These are phyloP conservation scores for Rhinocladiella similis DNA, from an alignment of 2,329 filamentous ascomycete genomes.

Conservation along the genomic window DNA sequence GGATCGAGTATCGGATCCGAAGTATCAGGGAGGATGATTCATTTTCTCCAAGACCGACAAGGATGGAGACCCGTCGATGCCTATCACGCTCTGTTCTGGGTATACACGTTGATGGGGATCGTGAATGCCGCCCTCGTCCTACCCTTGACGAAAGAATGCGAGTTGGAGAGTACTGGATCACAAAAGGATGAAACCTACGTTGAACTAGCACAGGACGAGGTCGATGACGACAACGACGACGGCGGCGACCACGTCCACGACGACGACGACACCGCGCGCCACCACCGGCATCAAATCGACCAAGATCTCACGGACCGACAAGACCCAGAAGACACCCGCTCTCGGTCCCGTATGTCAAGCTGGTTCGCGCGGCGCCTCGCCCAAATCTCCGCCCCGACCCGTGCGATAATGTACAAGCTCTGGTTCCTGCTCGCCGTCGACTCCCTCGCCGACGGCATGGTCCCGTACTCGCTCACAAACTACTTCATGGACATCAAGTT, in stretches of 20 bases:
- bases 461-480: conserved; percentile 57
- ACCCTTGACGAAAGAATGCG: conserved; percentile 53
- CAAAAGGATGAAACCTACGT: conserved; percentile 22
- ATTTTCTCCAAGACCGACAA: conserved; percentile 44
- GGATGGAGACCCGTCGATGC: conserved; percentile 53
- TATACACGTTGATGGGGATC: conserved; percentile 58
- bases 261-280: neutral
- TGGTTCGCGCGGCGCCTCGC: conserved; percentile 37
- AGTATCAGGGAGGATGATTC: conserved; percentile 53
- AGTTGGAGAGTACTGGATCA: conserved; percentile 39
- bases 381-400: conserved; percentile 59
- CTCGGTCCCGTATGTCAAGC: neutral
- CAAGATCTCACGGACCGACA: neutral
- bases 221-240: neutral
- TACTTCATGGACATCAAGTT: conserved; percentile 62
- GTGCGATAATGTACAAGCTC: conserved; percentile 61
- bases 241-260: conserved; percentile 6
- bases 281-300: neutral
- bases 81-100: conserved; percentile 60
- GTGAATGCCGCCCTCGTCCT: conserved; percentile 51
- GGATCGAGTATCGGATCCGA: conserved; percentile 58
- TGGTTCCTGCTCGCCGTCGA: conserved; percentile 67
- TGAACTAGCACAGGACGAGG: conserved; percentile 26
- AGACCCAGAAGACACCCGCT: neutral
- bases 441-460: conserved; percentile 66